Evolutionary conservation across 1,284 basidiomycete genomes (phyloP).

Genomic region (Malassezia obtusa): DNA sequence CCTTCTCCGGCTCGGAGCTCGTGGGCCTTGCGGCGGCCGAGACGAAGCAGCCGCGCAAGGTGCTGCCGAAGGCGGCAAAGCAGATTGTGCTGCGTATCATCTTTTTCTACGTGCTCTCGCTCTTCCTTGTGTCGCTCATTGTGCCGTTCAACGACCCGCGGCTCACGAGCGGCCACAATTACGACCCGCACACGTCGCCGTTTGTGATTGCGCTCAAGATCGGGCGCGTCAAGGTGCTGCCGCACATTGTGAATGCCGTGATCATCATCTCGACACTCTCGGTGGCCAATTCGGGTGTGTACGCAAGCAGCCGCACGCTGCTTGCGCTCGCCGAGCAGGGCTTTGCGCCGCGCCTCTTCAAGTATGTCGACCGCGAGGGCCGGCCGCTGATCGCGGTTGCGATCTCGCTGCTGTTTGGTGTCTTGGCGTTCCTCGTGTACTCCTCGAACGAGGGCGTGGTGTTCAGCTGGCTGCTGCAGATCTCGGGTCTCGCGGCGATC

Average conservation of each 20-base stretch:
- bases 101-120: slow-evolving; percentile 53
- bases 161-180: slow-evolving; percentile 28
- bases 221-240: slow-evolving; percentile 50
- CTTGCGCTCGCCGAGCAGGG: slow-evolving; percentile 45
- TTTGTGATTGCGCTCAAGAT: slow-evolving; percentile 52
- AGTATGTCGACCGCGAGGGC: slow-evolving; percentile 53
- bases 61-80: slow-evolving; percentile 53
- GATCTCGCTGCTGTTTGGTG: slow-evolving; percentile 47
- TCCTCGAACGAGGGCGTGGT: slow-evolving; percentile 44
- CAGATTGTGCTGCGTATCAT: slow-evolving; percentile 51
- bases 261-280: slow-evolving; percentile 50
- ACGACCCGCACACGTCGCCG: slow-evolving; percentile 50
- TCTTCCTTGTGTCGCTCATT: slow-evolving; percentile 57
- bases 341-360: slow-evolving; percentile 50
- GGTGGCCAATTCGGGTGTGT: slow-evolving; percentile 49
- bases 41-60: slow-evolving; percentile 52
- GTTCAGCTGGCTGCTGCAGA: slow-evolving; percentile 52
- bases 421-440: slow-evolving; percentile 40
- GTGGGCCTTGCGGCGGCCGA: slow-evolving; percentile 61
- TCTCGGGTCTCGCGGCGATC: slow-evolving; percentile 53
- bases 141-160: slow-evolving; percentile 47
- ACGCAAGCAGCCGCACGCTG: slow-evolving; percentile 49
- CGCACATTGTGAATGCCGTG: slow-evolving; percentile 52
- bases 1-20: slow-evolving; percentile 51
- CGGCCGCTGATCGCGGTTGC: slow-evolving; percentile 48